These are phyloP conservation scores for Tolypocladium ovalisporum DNA, from an alignment of 2,329 filamentous ascomycete species.

Conservation along the genomic window DNA sequence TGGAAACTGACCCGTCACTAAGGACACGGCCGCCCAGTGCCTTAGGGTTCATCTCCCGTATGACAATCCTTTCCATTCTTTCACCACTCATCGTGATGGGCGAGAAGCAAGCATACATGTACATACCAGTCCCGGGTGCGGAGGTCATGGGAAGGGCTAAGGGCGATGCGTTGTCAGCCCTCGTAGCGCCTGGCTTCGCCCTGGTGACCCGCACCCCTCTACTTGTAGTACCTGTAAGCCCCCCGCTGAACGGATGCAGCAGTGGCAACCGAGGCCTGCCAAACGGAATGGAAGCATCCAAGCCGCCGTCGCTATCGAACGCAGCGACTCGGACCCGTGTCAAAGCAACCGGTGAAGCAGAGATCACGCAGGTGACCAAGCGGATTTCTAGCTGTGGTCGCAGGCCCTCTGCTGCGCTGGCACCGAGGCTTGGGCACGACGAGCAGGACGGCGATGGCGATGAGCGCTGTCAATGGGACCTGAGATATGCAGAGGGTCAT, in stretches of 20 bases:
- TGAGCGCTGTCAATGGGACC: neutral
- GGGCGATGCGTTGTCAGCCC: neutral
- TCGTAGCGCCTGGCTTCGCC: neutral
- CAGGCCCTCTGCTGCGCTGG: slow-evolving; percentile 3
- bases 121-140: neutral
- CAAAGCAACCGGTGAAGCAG: neutral
- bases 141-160: neutral
- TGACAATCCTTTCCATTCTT: neutral
- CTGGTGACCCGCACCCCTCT: neutral
- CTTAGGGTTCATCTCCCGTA: neutral
- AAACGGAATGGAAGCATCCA: neutral
- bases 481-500: neutral
- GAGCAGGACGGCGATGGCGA: neutral
- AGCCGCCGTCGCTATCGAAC: neutral
- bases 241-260: neutral
- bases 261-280: neutral
- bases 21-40: neutral
- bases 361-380: slow-evolving; percentile 3
- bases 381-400: neutral
- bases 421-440: slow-evolving; percentile 3
- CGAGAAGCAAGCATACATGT: neutral
- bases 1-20: neutral
- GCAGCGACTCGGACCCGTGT: neutral
- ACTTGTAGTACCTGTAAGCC: too few relatives aligned
- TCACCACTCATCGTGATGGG: too few relatives aligned